These are phyloP conservation scores for Piper betle DNA, from an alignment of 164 flowering plant genomes.

Conservation along the genomic window DNA sequence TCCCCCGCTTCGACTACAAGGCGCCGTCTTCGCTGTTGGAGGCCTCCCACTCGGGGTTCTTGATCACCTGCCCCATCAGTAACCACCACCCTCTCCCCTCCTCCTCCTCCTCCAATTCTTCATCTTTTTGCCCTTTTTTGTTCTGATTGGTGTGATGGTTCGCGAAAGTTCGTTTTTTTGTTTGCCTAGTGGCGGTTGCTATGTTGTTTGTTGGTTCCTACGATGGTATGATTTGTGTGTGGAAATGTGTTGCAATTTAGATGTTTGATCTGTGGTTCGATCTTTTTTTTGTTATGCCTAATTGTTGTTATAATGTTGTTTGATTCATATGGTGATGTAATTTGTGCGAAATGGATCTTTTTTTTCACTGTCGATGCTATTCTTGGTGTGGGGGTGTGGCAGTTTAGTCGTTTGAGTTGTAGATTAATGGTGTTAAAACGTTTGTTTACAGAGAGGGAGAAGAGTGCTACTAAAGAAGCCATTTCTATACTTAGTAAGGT, in stretches of 20 bases:
- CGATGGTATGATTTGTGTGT: no score
- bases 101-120: background rate
- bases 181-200: no score
- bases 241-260: no score
- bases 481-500: conserved; percentile 69
- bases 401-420: no score
- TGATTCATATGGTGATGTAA: background rate
- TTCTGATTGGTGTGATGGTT: background rate
- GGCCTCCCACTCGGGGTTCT: conserved; percentile 68
- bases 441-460: conserved; percentile 61
- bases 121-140: background rate
- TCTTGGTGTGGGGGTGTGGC: background rate
- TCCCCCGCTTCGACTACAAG: conserved; percentile 87
- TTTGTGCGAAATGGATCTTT: background rate
- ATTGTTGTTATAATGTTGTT: background rate
- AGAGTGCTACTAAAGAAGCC: conserved; percentile 93
- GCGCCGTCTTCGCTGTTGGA: conserved; percentile 66
- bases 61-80: conserved; percentile 85
- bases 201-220: no score
- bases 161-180: no score
- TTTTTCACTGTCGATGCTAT: background rate
- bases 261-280: no score
- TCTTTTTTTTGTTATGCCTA: no score
- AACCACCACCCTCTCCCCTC: background rate
- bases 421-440: background rate